Evolutionary conservation across 2,329 filamentous ascomycete genomes (phyloP).

Genomic region (Talaromyces sp.): DNA sequence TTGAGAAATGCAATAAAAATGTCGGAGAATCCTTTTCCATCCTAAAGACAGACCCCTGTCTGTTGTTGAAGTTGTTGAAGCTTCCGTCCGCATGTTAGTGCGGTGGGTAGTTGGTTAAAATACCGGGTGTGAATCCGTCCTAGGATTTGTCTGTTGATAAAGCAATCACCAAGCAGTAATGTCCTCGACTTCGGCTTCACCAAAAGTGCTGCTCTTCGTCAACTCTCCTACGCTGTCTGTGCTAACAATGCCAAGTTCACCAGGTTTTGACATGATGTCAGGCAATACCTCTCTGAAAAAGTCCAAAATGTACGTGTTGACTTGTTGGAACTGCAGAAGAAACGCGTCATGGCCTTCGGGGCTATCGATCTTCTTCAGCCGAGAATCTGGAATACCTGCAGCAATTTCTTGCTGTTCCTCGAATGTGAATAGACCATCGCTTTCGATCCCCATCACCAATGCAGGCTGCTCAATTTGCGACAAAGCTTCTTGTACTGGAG

Average conservation of each 20-base stretch:
- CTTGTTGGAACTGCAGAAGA: constrained; percentile 92
- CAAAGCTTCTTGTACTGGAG: constrained; percentile 66
- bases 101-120: neutral
- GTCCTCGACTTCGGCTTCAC: constrained; percentile 92
- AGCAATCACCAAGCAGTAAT: constrained; percentile 78
- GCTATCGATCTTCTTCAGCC: constrained; percentile 81
- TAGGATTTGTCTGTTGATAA: neutral
- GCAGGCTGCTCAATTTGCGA: constrained; percentile 80
- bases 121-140: neutral
- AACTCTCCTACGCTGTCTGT: constrained; percentile 56
- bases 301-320: constrained; percentile 77
- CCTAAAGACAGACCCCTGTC: neutral
- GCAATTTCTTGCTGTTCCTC: constrained; percentile 93
- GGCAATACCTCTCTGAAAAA: constrained; percentile 80
- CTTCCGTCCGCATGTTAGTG: neutral
- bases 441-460: constrained; percentile 88
- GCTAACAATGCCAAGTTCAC: constrained; percentile 42
- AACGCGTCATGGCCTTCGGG: constrained; percentile 97
- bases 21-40: neutral
- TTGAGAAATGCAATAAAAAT: constrained; percentile 2
- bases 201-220: constrained; percentile 86
- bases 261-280: constrained; percentile 73
- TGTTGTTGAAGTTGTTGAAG: constrained; percentile 6
- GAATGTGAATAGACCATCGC: constrained; percentile 93
- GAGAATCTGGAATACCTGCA: constrained; percentile 68